Conservation (phyloP, 1,284 basidiomycete genomes). For the Pyrrhoderma noxium region DNA sequence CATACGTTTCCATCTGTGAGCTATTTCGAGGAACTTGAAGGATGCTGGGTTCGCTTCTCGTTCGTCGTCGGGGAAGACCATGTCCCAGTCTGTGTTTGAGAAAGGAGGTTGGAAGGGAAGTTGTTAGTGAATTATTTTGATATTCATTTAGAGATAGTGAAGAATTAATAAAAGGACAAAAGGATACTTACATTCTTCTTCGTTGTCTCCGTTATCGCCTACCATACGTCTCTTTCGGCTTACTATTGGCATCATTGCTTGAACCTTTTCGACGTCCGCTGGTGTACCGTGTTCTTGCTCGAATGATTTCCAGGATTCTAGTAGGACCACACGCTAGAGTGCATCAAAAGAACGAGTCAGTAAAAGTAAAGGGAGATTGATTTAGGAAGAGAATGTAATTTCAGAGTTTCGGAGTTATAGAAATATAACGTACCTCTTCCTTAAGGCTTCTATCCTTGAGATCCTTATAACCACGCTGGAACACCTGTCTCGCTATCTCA, state of each 20-base stretch:
- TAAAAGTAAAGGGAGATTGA: background rate
- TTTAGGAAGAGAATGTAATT: slow-evolving; percentile 10
- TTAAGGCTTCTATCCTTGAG: slow-evolving; percentile 77
- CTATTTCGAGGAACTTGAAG: slow-evolving; percentile 91
- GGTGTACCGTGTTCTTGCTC: slow-evolving; percentile 73
- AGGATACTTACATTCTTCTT: slow-evolving; percentile 63
- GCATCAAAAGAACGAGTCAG: slow-evolving; percentile 4
- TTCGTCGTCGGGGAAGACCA: slow-evolving; percentile 93
- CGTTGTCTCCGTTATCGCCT: slow-evolving; percentile 74
- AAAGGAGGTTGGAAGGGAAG: background rate
- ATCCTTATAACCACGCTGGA: slow-evolving; percentile 82
- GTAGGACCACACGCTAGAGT: slow-evolving; percentile 73
- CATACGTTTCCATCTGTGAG: slow-evolving; percentile 76
- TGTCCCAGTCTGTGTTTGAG: slow-evolving; percentile 70
- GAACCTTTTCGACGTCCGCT: slow-evolving; percentile 68
- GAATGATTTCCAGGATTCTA: slow-evolving; percentile 92
- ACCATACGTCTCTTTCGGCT: slow-evolving; percentile 80
- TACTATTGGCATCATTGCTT: slow-evolving; percentile 86
- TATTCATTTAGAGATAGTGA: too few relatives aligned
- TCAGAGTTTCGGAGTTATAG: too few relatives aligned
- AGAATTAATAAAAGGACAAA: background rate
- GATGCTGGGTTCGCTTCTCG: slow-evolving; percentile 84
- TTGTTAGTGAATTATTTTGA: too few relatives aligned
- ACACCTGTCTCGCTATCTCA: slow-evolving; percentile 65
- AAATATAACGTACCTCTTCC: slow-evolving; percentile 46